phyloP scores from a whole-genome alignment of 2,329 filamentous ascomycete genomes.

The Botrytis fragariae region DNA sequence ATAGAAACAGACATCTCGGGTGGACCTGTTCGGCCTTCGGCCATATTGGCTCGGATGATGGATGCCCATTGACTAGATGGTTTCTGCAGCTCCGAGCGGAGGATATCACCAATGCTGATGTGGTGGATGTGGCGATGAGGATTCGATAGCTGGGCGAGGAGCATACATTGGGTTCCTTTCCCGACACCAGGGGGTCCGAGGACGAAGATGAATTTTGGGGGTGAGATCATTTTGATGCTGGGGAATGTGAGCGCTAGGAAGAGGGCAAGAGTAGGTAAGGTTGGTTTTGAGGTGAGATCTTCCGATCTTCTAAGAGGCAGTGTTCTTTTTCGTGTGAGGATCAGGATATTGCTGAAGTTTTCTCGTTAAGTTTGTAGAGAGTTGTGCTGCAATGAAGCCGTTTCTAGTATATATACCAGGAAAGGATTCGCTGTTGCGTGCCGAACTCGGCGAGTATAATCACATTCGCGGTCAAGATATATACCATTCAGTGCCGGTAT shows the following conservation, averaged over 20 bases:
- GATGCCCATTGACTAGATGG: background rate
- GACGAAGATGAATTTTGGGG: background rate
- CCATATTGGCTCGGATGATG: slow-evolving; percentile 8
- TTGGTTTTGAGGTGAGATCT: background rate
- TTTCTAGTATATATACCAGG: background rate
- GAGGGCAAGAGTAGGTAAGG: background rate
- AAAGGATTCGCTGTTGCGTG: background rate
- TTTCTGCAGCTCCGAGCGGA: background rate
- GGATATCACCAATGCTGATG: slow-evolving; percentile 6
- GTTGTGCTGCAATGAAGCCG: fast-evolving
- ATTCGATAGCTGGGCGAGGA: background rate
- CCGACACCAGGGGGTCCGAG: slow-evolving; percentile 4
- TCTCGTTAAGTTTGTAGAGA: background rate
- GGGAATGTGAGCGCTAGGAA: background rate
- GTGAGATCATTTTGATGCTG: background rate
- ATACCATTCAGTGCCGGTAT: background rate
- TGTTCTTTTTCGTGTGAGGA: background rate
- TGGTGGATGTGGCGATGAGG: background rate
- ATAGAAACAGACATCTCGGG: slow-evolving; percentile 3
- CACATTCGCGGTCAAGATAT: background rate
- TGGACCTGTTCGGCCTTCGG: background rate
- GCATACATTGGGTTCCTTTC: slow-evolving; percentile 11
- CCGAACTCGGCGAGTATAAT: background rate
- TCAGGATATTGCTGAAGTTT: background rate
- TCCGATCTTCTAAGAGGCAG: background rate